These are phyloP conservation scores for Chenopodium quinoa DNA, from an alignment of 148 eudicot genomes.

Conservation along the genomic window DNA sequence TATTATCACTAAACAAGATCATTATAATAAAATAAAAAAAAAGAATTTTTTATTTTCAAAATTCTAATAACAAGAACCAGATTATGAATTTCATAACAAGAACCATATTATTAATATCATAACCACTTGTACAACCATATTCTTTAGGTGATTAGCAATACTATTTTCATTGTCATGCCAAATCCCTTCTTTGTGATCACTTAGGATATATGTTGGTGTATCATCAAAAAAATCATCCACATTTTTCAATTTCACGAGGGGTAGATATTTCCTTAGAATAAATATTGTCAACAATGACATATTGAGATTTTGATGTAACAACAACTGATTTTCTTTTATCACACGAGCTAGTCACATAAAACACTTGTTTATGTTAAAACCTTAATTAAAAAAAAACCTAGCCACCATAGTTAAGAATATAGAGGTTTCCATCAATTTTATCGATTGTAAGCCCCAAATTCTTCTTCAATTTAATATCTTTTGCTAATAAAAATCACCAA, in stretches of 20 bases:
- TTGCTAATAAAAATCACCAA: no score
- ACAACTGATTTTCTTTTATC: not conserved
- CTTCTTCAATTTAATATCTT: no score
- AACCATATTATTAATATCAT: not conserved
- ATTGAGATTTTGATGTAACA: not conserved
- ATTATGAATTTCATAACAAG: no score
- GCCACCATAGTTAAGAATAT: no score
- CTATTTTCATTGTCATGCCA: not conserved
- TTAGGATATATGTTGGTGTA: not conserved
- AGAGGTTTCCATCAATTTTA: no score
- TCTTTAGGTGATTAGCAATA: not conserved
- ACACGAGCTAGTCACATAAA: not conserved
- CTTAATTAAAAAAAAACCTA: no score
- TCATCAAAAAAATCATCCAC: not conserved
- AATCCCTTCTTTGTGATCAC: slow-evolving; percentile 1
- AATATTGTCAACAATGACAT: not conserved
- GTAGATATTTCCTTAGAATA: not conserved
- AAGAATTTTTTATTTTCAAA: no score
- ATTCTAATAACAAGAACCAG: no score
- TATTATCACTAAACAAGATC: no score
- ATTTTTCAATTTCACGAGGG: not conserved
- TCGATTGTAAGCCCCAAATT: no score
- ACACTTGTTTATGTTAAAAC: no score
- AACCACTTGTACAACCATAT: not conserved
- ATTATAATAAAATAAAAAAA: not conserved